Conservation (phyloP, 352 stramenopile genomes). For the Phytophthora pini region DNA sequence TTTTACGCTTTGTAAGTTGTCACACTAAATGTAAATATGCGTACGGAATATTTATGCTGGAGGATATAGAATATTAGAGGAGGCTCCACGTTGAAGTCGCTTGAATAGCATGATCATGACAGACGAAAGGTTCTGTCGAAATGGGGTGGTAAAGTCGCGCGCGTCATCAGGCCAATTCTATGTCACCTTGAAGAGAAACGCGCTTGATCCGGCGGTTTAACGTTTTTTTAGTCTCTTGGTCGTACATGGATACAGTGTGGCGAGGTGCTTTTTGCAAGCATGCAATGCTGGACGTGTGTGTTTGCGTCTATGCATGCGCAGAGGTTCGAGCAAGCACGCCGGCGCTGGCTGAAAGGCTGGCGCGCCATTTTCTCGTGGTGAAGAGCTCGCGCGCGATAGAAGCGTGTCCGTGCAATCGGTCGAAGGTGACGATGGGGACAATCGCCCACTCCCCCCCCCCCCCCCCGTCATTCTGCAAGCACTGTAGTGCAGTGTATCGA, state of each 20-base stretch:
- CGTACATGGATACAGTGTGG: too few relatives aligned
- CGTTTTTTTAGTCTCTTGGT: neutral
- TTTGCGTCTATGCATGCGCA: neutral
- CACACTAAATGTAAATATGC: too few relatives aligned
- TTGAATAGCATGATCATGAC: slow-evolving; percentile 13
- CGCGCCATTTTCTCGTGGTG: slow-evolving; percentile 10
- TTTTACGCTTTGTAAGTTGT: too few relatives aligned
- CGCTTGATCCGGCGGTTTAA: slow-evolving; percentile 9
- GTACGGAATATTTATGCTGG: neutral
- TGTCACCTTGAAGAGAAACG: slow-evolving; percentile 10
- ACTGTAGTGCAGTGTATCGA: too few relatives aligned
- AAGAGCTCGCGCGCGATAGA: slow-evolving; percentile 1
- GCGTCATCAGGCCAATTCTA: slow-evolving; percentile 22
- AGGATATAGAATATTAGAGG: neutral
- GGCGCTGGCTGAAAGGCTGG: neutral
- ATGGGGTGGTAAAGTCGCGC: slow-evolving; percentile 15
- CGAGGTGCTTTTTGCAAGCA: slow-evolving; percentile 6
- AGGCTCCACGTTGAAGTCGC: slow-evolving; percentile 12
- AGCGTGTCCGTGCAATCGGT: slow-evolving; percentile 9
- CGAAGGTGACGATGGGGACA: neutral
- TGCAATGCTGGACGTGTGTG: slow-evolving; percentile 1
- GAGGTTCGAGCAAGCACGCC: neutral
- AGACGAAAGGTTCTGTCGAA: neutral
- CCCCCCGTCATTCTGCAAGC: too few relatives aligned
- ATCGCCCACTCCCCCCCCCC: too few relatives aligned